Percentiles rank a stretch among this genome's conserved stretches.
Evolutionary conservation across 306 rosid genomes (phyloP).

Genomic region (Bauhinia variegata): DNA sequence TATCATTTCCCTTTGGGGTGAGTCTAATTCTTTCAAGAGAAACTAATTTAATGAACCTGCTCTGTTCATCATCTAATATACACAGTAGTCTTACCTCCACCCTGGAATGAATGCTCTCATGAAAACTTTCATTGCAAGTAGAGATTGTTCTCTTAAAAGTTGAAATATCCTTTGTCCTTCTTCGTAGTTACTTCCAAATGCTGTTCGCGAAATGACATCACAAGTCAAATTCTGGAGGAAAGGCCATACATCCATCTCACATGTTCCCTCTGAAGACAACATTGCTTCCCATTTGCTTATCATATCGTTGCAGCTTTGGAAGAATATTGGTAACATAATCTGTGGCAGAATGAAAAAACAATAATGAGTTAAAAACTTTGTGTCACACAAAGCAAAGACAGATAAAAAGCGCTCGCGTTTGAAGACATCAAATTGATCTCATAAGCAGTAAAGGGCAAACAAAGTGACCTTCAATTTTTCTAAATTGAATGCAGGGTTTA

Average conservation of each 20-base stretch:
- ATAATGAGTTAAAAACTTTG: too few relatives aligned
- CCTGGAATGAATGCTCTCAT: slow-evolving; percentile 40
- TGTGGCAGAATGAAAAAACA: too few relatives aligned
- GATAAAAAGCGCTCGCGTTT: neutral
- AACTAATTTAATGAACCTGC: neutral
- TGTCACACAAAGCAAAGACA: neutral
- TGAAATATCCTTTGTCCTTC: slow-evolving; percentile 50
- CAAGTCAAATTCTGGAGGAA: too few relatives aligned
- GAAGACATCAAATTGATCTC: neutral
- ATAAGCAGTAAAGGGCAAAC: neutral
- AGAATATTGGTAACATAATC: too few relatives aligned
- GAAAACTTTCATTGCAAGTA: neutral
- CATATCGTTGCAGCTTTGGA: too few relatives aligned
- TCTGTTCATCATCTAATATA: neutral
- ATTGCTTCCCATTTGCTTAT: too few relatives aligned
- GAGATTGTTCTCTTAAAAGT: slow-evolving; percentile 39
- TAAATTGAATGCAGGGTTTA: too few relatives aligned
- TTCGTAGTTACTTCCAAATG: too few relatives aligned
- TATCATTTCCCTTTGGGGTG: too few relatives aligned
- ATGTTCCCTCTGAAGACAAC: too few relatives aligned
- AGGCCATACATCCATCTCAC: too few relatives aligned
- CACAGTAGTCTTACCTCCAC: slow-evolving; percentile 39
- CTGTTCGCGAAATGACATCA: too few relatives aligned
- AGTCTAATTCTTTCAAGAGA: neutral
- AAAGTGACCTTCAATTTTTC: slow-evolving; percentile 57